Evolutionary conservation across 2,329 filamentous ascomycete genomes (phyloP).

Genomic region (Diplodia seriata): DNA sequence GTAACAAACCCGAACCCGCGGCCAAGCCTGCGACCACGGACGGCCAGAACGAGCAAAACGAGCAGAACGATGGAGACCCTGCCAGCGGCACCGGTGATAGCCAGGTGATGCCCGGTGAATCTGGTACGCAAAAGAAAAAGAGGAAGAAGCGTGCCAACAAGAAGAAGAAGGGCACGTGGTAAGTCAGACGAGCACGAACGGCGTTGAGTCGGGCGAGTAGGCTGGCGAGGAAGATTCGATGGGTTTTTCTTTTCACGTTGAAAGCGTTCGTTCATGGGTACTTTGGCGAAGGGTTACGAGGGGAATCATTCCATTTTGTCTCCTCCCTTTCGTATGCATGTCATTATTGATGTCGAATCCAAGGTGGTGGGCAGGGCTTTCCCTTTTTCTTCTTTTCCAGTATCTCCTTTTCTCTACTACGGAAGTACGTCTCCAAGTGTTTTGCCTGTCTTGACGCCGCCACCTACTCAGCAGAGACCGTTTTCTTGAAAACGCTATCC

Average conservation of each 20-base stretch:
- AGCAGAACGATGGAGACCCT: constrained; percentile 29
- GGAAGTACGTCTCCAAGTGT: background rate
- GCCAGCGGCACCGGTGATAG: constrained; percentile 36
- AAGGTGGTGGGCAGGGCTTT: constrained; percentile 18
- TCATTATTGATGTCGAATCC: constrained; percentile 8
- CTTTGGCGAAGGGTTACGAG: constrained; percentile 7
- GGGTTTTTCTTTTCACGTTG: constrained; percentile 8
- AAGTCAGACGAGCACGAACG: background rate
- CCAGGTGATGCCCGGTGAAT: constrained; percentile 33
- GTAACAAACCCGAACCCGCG: constrained; percentile 31
- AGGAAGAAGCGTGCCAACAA: constrained; percentile 47
- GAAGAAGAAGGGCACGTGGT: constrained; percentile 43
- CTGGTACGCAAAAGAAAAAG: constrained; percentile 38
- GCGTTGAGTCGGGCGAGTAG: background rate
- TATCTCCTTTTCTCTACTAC: background rate
- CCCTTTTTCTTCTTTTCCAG: background rate
- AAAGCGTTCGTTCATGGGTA: constrained; percentile 16
- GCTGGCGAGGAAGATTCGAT: background rate
- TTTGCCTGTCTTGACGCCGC: background rate
- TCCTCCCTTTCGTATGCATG: constrained; percentile 2
- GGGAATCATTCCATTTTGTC: background rate
- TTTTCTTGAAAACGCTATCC: background rate
- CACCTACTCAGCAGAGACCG: background rate
- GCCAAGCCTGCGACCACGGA: constrained; percentile 40
- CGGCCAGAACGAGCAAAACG: constrained; percentile 33